A percentile compares a stretch with the other conserved stretches of the same genome.
phyloP scores from a whole-genome alignment of 2,329 filamentous ascomycete species.

The Apiospora marii region DNA sequence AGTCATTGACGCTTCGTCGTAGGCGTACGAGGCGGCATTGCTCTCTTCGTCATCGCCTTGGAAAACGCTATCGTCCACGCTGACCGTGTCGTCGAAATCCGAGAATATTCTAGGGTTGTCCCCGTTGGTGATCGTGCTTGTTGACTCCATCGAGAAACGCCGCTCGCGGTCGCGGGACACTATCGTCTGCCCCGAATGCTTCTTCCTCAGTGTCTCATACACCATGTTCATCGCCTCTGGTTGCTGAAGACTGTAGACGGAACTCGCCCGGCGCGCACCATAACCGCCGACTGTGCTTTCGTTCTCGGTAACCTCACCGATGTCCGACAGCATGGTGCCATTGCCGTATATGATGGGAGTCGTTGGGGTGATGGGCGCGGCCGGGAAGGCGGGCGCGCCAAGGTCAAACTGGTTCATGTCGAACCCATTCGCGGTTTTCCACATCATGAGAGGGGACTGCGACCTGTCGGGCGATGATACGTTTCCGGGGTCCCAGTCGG shows the following conservation, averaged over 20 bases:
- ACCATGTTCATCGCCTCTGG: constrained; percentile 52
- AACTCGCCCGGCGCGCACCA: constrained; percentile 30
- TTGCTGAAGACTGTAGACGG: constrained; percentile 45
- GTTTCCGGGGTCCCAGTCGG: constrained; percentile 68
- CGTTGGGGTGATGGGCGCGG: constrained; percentile 57
- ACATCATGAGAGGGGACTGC: constrained; percentile 59
- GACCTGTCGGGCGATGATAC: constrained; percentile 60
- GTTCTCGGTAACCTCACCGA: constrained; percentile 63
- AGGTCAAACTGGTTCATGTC: constrained; percentile 53
- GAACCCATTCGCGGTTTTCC: constrained; percentile 55
- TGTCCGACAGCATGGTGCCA: constrained; percentile 74
- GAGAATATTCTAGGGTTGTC: constrained; percentile 59
- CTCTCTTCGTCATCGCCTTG: constrained; percentile 75
- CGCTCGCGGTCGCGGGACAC: constrained; percentile 51
- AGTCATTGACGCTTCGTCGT: constrained; percentile 51
- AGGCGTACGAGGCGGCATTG: constrained; percentile 62
- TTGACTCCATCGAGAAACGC: constrained; percentile 65
- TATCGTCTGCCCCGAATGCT: constrained; percentile 42
- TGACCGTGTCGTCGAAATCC: constrained; percentile 69
- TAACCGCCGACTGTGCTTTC: constrained; percentile 56
- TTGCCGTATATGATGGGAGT: constrained; percentile 75
- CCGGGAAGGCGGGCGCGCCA: constrained; percentile 46
- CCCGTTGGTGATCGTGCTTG: constrained; percentile 65
- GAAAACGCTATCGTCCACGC: constrained; percentile 70
- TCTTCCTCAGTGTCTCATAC: constrained; percentile 54